phyloP scores from a whole-genome alignment of 805 yeast genomes.

The Lachancea mirantina region DNA sequence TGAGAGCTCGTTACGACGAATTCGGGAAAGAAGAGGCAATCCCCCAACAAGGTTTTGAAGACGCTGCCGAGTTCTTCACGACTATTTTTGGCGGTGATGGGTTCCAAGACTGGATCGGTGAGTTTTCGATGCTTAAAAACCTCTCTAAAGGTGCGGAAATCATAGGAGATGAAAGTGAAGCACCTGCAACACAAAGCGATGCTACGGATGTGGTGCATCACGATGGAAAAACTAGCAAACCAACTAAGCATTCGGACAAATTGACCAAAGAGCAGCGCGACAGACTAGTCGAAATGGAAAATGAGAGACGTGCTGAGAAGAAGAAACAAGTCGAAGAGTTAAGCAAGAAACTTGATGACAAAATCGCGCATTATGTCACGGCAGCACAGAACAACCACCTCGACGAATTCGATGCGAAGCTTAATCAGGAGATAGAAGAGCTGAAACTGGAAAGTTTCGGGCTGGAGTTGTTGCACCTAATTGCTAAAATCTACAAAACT shows the following conservation, averaged over 20 bases:
- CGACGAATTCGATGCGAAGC: conserved; percentile 42
- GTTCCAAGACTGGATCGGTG: conserved; percentile 74
- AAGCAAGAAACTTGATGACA: conserved; percentile 39
- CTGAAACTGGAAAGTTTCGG: conserved; percentile 95
- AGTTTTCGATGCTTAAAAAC: conserved; percentile 60
- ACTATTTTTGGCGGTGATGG: conserved; percentile 81
- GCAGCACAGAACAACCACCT: conserved; percentile 44
- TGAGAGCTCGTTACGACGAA: conserved; percentile 72
- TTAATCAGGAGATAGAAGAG: conserved; percentile 61
- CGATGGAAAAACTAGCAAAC: conserved; percentile 30
- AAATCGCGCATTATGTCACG: conserved; percentile 39
- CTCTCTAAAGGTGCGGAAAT: conserved; percentile 50
- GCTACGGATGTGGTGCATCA: conserved; percentile 23
- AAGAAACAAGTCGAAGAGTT: conserved; percentile 45
- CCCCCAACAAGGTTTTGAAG: conserved; percentile 69
- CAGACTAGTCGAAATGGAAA: conserved; percentile 43
- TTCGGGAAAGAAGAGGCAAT: conserved; percentile 72
- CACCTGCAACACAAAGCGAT: conserved; percentile 8
- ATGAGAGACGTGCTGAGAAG: conserved; percentile 46
- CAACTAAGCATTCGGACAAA: conserved; percentile 21
- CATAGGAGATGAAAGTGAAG: conserved; percentile 28
- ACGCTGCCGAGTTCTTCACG: conserved; percentile 79
- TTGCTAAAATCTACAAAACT: conserved; percentile 69
- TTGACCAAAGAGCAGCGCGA: conserved; percentile 40
- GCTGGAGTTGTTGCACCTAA: conserved; percentile 71